Conservation (phyloP, 1,284 basidiomycete species). For the Termitomyces sp. region DNA sequence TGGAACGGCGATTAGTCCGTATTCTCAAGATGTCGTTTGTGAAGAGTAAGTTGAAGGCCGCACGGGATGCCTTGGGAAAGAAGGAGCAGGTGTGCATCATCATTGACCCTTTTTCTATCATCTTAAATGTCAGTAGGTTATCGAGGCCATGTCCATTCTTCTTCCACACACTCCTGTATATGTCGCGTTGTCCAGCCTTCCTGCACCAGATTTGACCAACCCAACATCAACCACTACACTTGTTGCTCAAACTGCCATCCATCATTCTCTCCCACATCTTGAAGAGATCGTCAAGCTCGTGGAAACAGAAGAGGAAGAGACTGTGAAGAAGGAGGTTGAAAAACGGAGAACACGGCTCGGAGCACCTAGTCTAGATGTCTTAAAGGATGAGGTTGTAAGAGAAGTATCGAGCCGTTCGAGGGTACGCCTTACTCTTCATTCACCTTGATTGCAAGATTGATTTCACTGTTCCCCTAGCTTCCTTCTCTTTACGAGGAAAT, state of each 20-base stretch:
- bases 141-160: constrained; percentile 61
- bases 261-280: constrained; percentile 62
- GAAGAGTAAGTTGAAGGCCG: constrained; percentile 77
- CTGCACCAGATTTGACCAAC: constrained; percentile 72
- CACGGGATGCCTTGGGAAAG: constrained; percentile 70
- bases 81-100: constrained; percentile 61
- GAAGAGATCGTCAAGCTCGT: constrained; percentile 63
- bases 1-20: not conserved
- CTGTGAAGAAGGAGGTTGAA: constrained; percentile 62
- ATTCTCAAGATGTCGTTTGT: constrained; percentile 37
- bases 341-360: constrained; percentile 73
- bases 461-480: constrained; percentile 39
- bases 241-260: constrained; percentile 57
- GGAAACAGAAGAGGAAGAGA: constrained; percentile 55
- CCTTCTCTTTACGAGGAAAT: constrained; percentile 70
- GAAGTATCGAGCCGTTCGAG: constrained; percentile 60
- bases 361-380: constrained; percentile 61
- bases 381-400: constrained; percentile 61
- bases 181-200: constrained; percentile 58
- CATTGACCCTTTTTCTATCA: constrained; percentile 3
- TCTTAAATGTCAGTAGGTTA: constrained; percentile 43
- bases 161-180: constrained; percentile 76
- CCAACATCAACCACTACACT: constrained; percentile 60
- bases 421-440: constrained; percentile 33
- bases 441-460: not conserved